A percentile compares a stretch with the other conserved stretches of the same genome.
phyloP scores from a whole-genome alignment of 1,284 basidiomycete species.

The Agroathelia rolfsii region DNA sequence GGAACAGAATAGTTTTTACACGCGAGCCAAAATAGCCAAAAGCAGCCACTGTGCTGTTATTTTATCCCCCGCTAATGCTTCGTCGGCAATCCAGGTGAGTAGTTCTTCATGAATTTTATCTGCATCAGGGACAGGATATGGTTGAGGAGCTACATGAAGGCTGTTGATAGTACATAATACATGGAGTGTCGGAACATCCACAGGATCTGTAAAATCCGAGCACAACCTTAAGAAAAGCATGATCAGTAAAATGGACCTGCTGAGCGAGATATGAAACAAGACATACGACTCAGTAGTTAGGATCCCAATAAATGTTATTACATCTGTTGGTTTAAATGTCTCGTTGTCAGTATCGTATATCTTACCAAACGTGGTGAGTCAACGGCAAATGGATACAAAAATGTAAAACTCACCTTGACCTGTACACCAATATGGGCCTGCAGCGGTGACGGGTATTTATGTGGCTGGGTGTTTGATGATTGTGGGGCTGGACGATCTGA shows the following conservation, averaged over 20 bases:
- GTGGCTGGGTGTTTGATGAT: constrained; percentile 25
- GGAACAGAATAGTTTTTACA: constrained; percentile 35
- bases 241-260: constrained; percentile 6
- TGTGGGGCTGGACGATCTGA: constrained; percentile 11
- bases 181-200: constrained; percentile 55
- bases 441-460: constrained; percentile 56
- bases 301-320: constrained; percentile 63
- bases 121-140: constrained; percentile 7
- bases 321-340: constrained; percentile 44
- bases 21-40: constrained; percentile 50
- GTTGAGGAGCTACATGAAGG: constrained; percentile 9
- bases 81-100: constrained; percentile 60
- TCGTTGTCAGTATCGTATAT: constrained; percentile 43
- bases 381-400: not conserved
- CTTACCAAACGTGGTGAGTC: constrained; percentile 23
- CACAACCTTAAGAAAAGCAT: constrained; percentile 22
- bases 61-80: constrained; percentile 56
- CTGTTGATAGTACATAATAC: constrained; percentile 35
- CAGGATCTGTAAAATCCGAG: constrained; percentile 21
- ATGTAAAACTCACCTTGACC: constrained; percentile 43
- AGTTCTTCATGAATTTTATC: constrained; percentile 36
- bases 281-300: constrained; percentile 52
- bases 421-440: constrained; percentile 51
- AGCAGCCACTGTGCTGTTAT: constrained; percentile 74
- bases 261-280: constrained; percentile 2